These are phyloP conservation scores for Ceratocystis alfenasii DNA, from an alignment of 2,329 filamentous ascomycete species.

Conservation along the genomic window DNA sequence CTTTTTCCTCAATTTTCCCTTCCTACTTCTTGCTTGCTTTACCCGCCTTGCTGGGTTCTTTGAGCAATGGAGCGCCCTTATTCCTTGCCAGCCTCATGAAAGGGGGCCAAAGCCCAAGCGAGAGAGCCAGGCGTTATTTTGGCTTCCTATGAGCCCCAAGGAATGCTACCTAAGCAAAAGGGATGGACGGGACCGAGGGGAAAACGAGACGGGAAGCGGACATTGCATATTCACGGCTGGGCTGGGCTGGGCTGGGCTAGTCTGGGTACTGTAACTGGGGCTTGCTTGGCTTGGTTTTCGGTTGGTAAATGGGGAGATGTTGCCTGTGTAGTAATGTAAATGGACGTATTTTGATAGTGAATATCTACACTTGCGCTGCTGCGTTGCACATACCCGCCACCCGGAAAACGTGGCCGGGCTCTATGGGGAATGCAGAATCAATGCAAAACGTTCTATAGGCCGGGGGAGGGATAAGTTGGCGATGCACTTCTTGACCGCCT, in stretches of 20 bases:
- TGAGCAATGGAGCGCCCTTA: neutral
- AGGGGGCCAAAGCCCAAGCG: conserved; percentile 9
- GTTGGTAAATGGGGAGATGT: neutral
- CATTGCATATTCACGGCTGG: neutral
- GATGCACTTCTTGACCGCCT: conserved; percentile 5
- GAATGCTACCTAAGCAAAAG: conserved; percentile 4
- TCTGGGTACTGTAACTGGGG: too few relatives aligned
- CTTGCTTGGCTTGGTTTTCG: neutral
- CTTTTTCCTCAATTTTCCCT: neutral
- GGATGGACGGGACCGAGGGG: neutral
- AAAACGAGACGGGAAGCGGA: neutral
- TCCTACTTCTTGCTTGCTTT: neutral
- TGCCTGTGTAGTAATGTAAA: too few relatives aligned
- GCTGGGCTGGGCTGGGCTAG: neutral
- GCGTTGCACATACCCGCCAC: conserved; percentile 1
- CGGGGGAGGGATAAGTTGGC: neutral
- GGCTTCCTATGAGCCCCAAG: neutral
- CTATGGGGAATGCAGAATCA: neutral
- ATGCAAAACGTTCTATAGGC: conserved; percentile 7
- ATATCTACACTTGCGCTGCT: neutral
- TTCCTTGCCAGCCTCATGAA: conserved; percentile 6
- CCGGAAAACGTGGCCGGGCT: conserved; percentile 6
- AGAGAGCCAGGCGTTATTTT: conserved; percentile 2
- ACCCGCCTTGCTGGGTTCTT: neutral
- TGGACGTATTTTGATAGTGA: neutral